Evolutionary conservation across 805 yeast species (phyloP).

Genomic region (Starmerella sirachaensis): DNA sequence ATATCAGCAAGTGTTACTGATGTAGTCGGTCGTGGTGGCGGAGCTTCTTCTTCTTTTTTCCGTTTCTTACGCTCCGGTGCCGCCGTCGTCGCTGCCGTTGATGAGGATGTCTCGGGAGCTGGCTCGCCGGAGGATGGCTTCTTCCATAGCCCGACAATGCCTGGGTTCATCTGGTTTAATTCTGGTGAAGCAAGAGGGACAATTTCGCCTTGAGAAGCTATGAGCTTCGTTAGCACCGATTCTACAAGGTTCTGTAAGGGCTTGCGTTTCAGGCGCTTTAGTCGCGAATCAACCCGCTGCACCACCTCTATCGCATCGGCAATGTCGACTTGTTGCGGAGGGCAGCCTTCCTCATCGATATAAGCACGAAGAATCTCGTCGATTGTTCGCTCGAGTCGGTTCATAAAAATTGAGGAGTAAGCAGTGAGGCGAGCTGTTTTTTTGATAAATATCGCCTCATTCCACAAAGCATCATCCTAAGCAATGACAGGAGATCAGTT

Average conservation of each 20-base stretch:
- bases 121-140: constrained; percentile 5
- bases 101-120: constrained; percentile 1
- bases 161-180: constrained; percentile 59
- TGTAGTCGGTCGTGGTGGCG: constrained; percentile 27
- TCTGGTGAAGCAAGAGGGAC: constrained; percentile 49
- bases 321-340: constrained; percentile 11
- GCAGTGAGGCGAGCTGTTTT: no score
- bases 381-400: constrained; percentile 21
- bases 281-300: constrained; percentile 52
- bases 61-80: constrained; percentile 7
- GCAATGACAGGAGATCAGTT: no score
- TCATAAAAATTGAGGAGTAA: no score
- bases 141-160: constrained; percentile 61
- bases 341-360: constrained; percentile 32
- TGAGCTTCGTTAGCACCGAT: constrained; percentile 45
- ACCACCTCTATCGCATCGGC: constrained; percentile 28
- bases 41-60: constrained; percentile 2
- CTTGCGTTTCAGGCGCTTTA: constrained; percentile 57
- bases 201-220: constrained; percentile 34
- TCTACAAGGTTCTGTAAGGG: constrained; percentile 53
- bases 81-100: background rate
- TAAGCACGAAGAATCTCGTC: constrained; percentile 24
- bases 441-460: no score
- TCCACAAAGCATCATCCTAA: no score
- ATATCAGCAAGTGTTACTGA: constrained; percentile 53